Percentiles rank a stretch among this genome's conserved stretches.
phyloP scores from a whole-genome alignment of 2,329 filamentous ascomycete genomes.

The Leptographium flavum region DNA sequence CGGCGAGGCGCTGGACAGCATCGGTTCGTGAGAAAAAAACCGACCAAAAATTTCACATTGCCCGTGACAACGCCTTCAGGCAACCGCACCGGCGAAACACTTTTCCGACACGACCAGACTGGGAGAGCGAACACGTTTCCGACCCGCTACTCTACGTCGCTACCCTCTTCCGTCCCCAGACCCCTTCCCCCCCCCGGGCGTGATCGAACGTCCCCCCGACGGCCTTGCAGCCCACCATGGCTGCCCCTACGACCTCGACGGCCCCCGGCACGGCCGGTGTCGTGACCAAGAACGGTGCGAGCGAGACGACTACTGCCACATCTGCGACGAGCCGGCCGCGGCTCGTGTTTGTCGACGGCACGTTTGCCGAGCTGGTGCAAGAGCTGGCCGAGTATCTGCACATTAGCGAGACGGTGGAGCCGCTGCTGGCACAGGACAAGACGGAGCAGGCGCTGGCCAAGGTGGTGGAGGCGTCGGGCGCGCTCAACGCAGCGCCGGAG shows the following conservation, averaged over 20 bases:
- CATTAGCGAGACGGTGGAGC: slow-evolving; percentile 61
- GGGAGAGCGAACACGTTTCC: no score
- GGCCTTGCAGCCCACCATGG: slow-evolving; percentile 2
- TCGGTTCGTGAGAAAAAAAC: background rate
- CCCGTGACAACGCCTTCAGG: background rate
- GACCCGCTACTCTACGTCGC: no score
- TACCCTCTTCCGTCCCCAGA: background rate
- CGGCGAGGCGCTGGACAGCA: background rate
- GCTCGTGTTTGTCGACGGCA: slow-evolving; percentile 72
- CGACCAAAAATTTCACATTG: slow-evolving; percentile 1
- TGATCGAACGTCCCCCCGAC: background rate
- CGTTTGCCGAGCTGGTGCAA: slow-evolving; percentile 80
- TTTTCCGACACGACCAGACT: slow-evolving; percentile 4
- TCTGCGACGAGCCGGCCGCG: slow-evolving; percentile 27
- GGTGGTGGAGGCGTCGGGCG: slow-evolving; percentile 65
- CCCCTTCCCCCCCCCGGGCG: background rate
- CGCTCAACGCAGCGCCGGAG: slow-evolving; percentile 76
- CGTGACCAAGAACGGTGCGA: background rate
- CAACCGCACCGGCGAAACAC: background rate
- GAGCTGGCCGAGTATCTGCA: slow-evolving; percentile 95
- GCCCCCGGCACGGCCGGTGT: background rate
- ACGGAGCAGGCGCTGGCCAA: slow-evolving; percentile 84
- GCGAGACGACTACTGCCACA: background rate
- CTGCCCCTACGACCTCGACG: slow-evolving; percentile 3
- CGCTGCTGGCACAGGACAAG: slow-evolving; percentile 57